Percentiles rank a stretch among this genome's conserved stretches.
Conservation (phyloP, 345 rosid species). For the Brassica juncea region DNA sequence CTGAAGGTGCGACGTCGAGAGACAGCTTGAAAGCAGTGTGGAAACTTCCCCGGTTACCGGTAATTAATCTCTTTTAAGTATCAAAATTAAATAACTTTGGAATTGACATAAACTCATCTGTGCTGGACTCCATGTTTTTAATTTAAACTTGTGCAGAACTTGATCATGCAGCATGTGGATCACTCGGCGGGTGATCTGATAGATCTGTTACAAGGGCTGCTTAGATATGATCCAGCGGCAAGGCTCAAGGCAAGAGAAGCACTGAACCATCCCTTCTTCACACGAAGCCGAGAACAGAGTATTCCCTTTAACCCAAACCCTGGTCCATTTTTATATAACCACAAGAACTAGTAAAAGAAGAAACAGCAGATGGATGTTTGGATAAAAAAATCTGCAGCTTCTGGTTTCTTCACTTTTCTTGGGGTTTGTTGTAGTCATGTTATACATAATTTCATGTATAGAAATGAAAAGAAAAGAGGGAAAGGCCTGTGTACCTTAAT, state of each 20-base stretch:
- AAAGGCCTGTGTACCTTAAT: not conserved
- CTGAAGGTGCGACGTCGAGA: constrained; percentile 69
- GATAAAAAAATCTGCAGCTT: constrained; percentile 29
- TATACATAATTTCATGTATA: constrained; percentile 26
- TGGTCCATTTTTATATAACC: constrained; percentile 35
- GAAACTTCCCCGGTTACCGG: constrained; percentile 70
- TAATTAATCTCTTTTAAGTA: constrained; percentile 27
- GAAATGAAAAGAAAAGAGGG: constrained; percentile 31
- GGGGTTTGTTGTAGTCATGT: not conserved
- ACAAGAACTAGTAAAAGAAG: constrained; percentile 29
- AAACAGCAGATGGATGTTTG: constrained; percentile 31
- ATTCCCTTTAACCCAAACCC: constrained; percentile 40
- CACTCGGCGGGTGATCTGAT: constrained; percentile 82
- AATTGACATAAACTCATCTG: not conserved
- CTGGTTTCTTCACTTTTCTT: not conserved
- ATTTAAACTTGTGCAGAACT: constrained; percentile 50
- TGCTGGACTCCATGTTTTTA: not conserved
- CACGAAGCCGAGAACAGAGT: constrained; percentile 50
- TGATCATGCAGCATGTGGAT: constrained; percentile 81
- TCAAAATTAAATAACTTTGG: not conserved
- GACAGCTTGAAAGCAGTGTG: constrained; percentile 74
- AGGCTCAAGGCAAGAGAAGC: constrained; percentile 73
- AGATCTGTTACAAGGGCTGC: constrained; percentile 72
- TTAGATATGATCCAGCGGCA: constrained; percentile 62
- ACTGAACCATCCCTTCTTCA: constrained; percentile 70